Evolutionary conservation across 352 stramenopile genomes (phyloP), one percentile per base, ranked within the genome.

Genomic region (Thalassiosira mediterranea): DNA sequence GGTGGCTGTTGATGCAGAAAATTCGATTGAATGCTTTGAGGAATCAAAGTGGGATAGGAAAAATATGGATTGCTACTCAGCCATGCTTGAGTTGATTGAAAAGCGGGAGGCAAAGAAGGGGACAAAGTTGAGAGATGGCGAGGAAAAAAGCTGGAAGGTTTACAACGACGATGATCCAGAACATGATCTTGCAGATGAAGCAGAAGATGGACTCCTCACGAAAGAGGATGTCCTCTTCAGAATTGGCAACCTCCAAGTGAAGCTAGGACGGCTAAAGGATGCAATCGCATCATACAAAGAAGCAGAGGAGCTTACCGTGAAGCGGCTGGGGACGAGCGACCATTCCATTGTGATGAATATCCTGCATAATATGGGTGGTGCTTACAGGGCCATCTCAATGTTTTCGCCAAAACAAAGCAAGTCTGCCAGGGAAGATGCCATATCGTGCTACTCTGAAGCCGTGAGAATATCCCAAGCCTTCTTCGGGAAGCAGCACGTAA

Each of bases 291-390:
- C 74, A 4, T 88, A 74, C 54, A 70, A 72, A 57, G 73, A 88
- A 76, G 77, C 81, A 21, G 69, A 86, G 67, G 46, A 84, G 28
- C 72, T 83, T 23, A 85, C 72, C 17, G 74, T 85, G 19, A 26
- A 29, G 44, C 60, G 37, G n/a, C 63, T 88, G 26, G 81, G 70
- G 40, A 88, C 77, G 13, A 76, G 62, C 61, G 70, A 88, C 17
- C 81, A 88, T 60, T 10, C 54, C n/a, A 88, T 88, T 79, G 56
- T 86, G 25, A 76, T 75, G 56, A 80, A 83, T 31, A 86, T 88
- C 38, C 26, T 79, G 25, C 69, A 81, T 38, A 87, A 83, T 31
- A 71, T 84, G 56, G 81, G 77, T 13, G 83, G 83, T 63, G 61
- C 79, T 3, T 83, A 86, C 38, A 70, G 62, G 62, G 32, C 54